Evolutionary conservation across 2,329 filamentous ascomycete genomes (phyloP).

Genomic region (Penicillium olsonii): DNA sequence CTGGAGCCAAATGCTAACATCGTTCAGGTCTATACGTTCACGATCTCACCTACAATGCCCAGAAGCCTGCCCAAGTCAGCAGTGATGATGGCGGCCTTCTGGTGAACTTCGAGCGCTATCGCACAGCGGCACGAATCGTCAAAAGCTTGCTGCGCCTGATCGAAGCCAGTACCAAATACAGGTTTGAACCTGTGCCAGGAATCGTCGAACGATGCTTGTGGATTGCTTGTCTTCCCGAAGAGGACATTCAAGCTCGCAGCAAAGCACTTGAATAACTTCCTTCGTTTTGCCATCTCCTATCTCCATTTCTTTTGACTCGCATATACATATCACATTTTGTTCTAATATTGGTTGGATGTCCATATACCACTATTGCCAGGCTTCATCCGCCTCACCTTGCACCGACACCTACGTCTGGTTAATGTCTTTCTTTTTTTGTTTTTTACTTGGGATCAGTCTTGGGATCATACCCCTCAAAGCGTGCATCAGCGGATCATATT

Average conservation of each 20-base stretch:
- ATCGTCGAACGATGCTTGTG: constrained; percentile 65
- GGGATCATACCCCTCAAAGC: neutral
- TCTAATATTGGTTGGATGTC: constrained; percentile 15
- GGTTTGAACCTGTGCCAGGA: constrained; percentile 58
- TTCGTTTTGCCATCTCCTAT: constrained; percentile 2
- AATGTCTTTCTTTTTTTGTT: constrained; percentile 13
- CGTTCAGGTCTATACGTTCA: constrained; percentile 61
- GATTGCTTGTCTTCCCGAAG: constrained; percentile 62
- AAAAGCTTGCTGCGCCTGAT: constrained; percentile 64
- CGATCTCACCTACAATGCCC: constrained; percentile 67
- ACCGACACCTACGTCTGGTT: constrained; percentile 18
- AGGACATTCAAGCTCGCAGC: constrained; percentile 54
- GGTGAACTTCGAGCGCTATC: constrained; percentile 67
- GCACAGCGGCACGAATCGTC: constrained; percentile 65
- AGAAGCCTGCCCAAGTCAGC: constrained; percentile 62
- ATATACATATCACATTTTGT: constrained; percentile 9
- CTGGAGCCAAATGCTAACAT: neutral
- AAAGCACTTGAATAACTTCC: constrained; percentile 42
- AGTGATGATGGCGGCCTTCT: constrained; percentile 54
- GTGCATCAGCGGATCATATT: neutral
- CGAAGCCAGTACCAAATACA: constrained; percentile 64
- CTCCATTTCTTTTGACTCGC: constrained; percentile 4
- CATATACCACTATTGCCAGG: constrained; percentile 22
- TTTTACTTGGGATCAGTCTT: neutral
- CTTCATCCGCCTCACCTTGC: constrained; percentile 15